These are phyloP conservation scores for Exophiala viscosa DNA, from an alignment of 2,329 filamentous ascomycete species.

Conservation along the genomic window DNA sequence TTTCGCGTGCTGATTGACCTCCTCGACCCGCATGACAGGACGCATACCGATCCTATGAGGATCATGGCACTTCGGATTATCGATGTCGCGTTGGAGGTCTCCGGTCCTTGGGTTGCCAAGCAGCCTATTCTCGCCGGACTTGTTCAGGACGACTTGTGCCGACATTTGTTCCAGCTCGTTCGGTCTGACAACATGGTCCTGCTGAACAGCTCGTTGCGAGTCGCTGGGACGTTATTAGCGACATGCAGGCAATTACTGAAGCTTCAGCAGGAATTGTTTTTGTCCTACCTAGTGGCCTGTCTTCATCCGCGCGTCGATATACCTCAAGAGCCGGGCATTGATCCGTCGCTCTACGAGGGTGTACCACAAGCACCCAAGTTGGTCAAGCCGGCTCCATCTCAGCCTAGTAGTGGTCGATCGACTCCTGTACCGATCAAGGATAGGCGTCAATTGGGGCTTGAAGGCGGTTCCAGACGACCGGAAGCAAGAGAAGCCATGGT, in stretches of 20 bases:
- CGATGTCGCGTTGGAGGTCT: conserved; percentile 93
- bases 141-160: conserved; percentile 88
- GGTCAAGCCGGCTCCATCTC: conserved; percentile 73
- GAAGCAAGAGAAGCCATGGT: conserved; percentile 98
- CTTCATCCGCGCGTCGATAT: conserved; percentile 93
- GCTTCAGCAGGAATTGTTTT: conserved; percentile 90
- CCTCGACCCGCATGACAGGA: conserved; percentile 84
- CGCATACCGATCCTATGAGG: conserved; percentile 90
- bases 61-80: conserved; percentile 97
- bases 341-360: conserved; percentile 85
- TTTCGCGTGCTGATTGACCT: conserved; percentile 93
- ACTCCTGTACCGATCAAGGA: conserved; percentile 92
- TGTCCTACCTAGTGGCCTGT: conserved; percentile 91
- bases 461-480: conserved; percentile 85
- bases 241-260: conserved; percentile 90
- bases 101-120: conserved; percentile 87
- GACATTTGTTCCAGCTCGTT: conserved; percentile 92
- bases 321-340: conserved; percentile 82
- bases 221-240: conserved; percentile 83
- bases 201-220: conserved; percentile 84
- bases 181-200: conserved; percentile 95
- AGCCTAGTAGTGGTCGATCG: conserved; percentile 72
- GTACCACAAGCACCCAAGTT: conserved; percentile 88
- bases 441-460: conserved; percentile 84
- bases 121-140: conserved; percentile 84